Conservation (phyloP, 163 green algal genomes). For the Scenedesmus sp. region DNA sequence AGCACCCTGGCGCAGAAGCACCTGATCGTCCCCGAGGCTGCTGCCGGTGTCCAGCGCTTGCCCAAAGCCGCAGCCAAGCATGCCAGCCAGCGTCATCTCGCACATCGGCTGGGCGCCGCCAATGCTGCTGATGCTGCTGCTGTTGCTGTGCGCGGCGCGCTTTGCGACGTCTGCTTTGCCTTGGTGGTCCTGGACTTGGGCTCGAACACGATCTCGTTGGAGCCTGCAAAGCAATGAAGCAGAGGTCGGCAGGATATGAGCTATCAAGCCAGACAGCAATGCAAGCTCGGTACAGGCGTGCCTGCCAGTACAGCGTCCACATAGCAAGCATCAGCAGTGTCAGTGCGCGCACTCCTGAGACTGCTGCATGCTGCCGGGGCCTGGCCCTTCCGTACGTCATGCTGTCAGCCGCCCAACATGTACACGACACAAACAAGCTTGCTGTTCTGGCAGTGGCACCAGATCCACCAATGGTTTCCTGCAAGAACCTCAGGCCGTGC, state of each 20-base stretch:
- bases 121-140: background rate
- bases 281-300: background rate
- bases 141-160: background rate
- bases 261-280: no score
- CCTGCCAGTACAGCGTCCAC: no score
- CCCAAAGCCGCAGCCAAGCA: background rate
- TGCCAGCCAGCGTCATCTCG: background rate
- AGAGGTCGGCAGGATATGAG: background rate
- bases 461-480: no score
- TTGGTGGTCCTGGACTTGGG: background rate
- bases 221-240: background rate
- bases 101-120: background rate
- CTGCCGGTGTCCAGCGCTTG: background rate
- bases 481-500: no score
- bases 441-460: no score
- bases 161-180: background rate
- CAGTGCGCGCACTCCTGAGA: no score
- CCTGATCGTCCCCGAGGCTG: background rate
- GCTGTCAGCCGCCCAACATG: no score
- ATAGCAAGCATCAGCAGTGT: background rate
- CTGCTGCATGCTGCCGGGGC: no score
- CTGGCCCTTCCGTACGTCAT: no score
- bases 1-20: background rate
- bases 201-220: constrained; percentile 21
- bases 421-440: no score